Evolutionary conservation across 2,329 filamentous ascomycete genomes (phyloP).

Genomic region (Colletotrichum sp.): DNA sequence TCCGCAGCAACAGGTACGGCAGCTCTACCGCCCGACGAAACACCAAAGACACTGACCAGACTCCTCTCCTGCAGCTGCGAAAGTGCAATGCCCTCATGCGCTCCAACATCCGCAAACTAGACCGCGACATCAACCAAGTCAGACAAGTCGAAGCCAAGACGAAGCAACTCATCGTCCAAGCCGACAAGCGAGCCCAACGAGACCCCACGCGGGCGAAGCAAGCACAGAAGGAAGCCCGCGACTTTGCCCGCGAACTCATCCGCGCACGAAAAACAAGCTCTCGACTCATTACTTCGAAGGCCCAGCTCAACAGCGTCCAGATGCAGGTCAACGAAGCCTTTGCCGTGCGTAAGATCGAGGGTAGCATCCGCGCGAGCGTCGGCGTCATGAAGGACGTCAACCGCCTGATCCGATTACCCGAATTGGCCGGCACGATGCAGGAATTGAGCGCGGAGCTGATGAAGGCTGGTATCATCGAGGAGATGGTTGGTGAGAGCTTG

Average conservation of each 20-base stretch:
- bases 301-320: conserved; percentile 88
- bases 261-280: conserved; percentile 76
- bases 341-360: conserved; percentile 93
- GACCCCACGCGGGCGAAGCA: conserved; percentile 81
- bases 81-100: conserved; percentile 95
- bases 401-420: conserved; percentile 79
- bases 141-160: conserved; percentile 84
- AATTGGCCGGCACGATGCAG: conserved; percentile 87
- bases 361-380: conserved; percentile 82
- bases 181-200: conserved; percentile 79
- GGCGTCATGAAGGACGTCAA: conserved; percentile 99
- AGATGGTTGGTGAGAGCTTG: conserved; percentile 89
- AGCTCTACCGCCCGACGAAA: not conserved
- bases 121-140: conserved; percentile 85
- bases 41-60: not conserved
- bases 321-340: conserved; percentile 99
- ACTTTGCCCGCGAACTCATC: conserved; percentile 87
- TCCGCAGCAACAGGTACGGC: conserved; percentile 84
- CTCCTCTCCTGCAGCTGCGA: conserved; percentile 67
- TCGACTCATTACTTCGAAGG: conserved; percentile 84
- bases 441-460: conserved; percentile 87
- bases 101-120: conserved; percentile 88
- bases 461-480: conserved; percentile 95
- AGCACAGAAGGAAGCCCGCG: conserved; percentile 81
- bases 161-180: conserved; percentile 81